phyloP scores from a whole-genome alignment of 116 monocot genomes.

The Iris pallida region DNA sequence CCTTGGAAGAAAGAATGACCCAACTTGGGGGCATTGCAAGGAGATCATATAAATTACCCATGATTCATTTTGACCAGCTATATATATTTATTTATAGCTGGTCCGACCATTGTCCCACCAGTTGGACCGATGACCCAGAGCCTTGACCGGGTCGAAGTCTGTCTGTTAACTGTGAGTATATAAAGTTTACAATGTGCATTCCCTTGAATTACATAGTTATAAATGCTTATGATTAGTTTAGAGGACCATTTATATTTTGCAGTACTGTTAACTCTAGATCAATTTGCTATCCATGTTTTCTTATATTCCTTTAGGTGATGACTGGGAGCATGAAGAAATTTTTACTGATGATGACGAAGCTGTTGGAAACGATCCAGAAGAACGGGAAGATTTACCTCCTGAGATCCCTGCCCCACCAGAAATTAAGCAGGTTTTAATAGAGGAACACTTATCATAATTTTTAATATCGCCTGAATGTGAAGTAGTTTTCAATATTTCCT shows the following conservation, averaged over 20 bases:
- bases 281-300: neutral
- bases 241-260: neutral
- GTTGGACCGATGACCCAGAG: too few species aligned
- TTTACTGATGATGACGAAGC: slow-evolving; percentile 99
- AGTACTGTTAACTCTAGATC: neutral
- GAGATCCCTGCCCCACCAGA: slow-evolving; percentile 87
- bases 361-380: slow-evolving; percentile 90
- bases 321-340: slow-evolving; percentile 99
- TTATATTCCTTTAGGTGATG: slow-evolving; percentile 69
- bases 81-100: too few species aligned
- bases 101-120: too few species aligned
- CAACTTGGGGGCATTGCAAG: too few species aligned
- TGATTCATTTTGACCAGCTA: too few species aligned
- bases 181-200: neutral
- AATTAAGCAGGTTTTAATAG: slow-evolving; percentile 67
- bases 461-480: too few species aligned
- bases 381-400: slow-evolving; percentile 82
- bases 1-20: too few species aligned
- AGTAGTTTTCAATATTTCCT: too few species aligned
- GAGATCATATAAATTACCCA: too few species aligned
- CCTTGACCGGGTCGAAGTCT: too few species aligned
- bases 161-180: too few species aligned
- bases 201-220: neutral
- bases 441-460: neutral
- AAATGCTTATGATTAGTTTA: neutral